Percentiles rank a stretch among this genome's conserved stretches.
Evolutionary conservation across 805 yeast species (phyloP).

Genomic region (Candida sanyiensis): DNA sequence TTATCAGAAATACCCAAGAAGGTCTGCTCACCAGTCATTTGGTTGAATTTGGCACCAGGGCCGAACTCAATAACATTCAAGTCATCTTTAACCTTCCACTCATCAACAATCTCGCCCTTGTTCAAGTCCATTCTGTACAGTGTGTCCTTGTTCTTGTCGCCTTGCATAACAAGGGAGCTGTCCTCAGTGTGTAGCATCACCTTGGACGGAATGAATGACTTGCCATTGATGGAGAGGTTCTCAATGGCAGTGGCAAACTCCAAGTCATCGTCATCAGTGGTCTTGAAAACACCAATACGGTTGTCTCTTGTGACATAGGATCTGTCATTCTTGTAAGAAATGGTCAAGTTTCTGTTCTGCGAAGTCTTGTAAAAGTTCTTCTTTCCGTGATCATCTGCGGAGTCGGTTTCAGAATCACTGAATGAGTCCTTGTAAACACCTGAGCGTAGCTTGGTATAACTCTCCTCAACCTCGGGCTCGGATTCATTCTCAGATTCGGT

Average conservation of each 20-base stretch:
- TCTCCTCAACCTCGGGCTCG: slow-evolving; percentile 31
- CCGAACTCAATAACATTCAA: slow-evolving; percentile 52
- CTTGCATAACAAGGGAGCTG: slow-evolving; percentile 59
- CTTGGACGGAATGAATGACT: slow-evolving; percentile 48
- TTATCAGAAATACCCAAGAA: slow-evolving; percentile 63
- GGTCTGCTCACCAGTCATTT: slow-evolving; percentile 66
- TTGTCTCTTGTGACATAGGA: slow-evolving; percentile 77
- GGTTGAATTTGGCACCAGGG: slow-evolving; percentile 70
- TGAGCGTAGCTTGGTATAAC: slow-evolving; percentile 16
- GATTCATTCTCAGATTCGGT: slow-evolving; percentile 28
- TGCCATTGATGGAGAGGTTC: slow-evolving; percentile 48
- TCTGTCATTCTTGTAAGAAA: slow-evolving; percentile 65
- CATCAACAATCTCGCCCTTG: slow-evolving; percentile 79
- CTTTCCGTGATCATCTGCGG: slow-evolving; percentile 30
- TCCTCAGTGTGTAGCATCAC: slow-evolving; percentile 79
- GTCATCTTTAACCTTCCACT: slow-evolving; percentile 57
- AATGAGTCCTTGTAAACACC: slow-evolving; percentile 20
- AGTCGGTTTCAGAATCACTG: slow-evolving; percentile 35
- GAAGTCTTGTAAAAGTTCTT: slow-evolving; percentile 28
- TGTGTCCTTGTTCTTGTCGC: slow-evolving; percentile 38
- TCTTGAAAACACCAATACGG: slow-evolving; percentile 73
- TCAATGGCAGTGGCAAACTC: slow-evolving; percentile 66
- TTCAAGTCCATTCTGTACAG: slow-evolving; percentile 74
- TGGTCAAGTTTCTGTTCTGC: slow-evolving; percentile 59
- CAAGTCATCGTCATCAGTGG: slow-evolving; percentile 44